Percentiles rank a stretch among this genome's conserved stretches.
Evolutionary conservation across 805 yeast genomes (phyloP).

Genomic region (Candida oleophila): DNA sequence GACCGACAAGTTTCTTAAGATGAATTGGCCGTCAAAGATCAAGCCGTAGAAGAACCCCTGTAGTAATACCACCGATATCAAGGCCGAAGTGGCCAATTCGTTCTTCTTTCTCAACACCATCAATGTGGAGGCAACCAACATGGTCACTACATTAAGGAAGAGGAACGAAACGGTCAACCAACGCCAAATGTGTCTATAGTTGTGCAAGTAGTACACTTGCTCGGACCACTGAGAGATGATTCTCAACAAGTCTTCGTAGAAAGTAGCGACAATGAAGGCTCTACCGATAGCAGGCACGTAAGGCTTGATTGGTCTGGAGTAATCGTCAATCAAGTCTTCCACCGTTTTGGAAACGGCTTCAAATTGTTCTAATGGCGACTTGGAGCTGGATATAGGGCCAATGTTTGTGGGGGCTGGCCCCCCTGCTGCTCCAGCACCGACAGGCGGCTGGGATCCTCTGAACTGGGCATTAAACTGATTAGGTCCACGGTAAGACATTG

Average conservation of each 20-base stretch:
- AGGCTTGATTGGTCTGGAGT: slow-evolving; percentile 57
- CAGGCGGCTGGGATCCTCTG: slow-evolving; percentile 12
- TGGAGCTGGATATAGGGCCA: slow-evolving; percentile 26
- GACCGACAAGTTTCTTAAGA: slow-evolving; percentile 83
- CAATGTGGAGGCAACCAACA: slow-evolving; percentile 71
- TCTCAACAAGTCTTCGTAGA: slow-evolving; percentile 84
- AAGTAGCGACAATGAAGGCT: slow-evolving; percentile 88
- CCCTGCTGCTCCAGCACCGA: slow-evolving; percentile 5
- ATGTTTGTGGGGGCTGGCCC: slow-evolving; percentile 20
- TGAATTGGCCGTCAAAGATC: slow-evolving; percentile 74
- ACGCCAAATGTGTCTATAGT: slow-evolving; percentile 75
- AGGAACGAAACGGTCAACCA: slow-evolving; percentile 77
- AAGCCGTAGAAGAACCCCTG: slow-evolving; percentile 91
- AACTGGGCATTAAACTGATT: slow-evolving; percentile 42
- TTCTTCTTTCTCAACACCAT: slow-evolving; percentile 69
- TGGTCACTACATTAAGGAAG: slow-evolving; percentile 57
- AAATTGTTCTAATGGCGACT: slow-evolving; percentile 36
- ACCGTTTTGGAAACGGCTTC: slow-evolving; percentile 52
- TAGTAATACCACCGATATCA: slow-evolving; percentile 67
- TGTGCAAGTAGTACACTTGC: slow-evolving; percentile 81
- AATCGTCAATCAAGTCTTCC: slow-evolving; percentile 53
- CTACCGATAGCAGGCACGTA: slow-evolving; percentile 87
- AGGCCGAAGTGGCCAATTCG: slow-evolving; percentile 65
- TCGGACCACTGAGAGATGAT: slow-evolving; percentile 86
- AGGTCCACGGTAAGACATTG: slow-evolving; percentile 47